Conservation (phyloP, 352 stramenopile genomes). For the Phytophthora megakarya region DNA sequence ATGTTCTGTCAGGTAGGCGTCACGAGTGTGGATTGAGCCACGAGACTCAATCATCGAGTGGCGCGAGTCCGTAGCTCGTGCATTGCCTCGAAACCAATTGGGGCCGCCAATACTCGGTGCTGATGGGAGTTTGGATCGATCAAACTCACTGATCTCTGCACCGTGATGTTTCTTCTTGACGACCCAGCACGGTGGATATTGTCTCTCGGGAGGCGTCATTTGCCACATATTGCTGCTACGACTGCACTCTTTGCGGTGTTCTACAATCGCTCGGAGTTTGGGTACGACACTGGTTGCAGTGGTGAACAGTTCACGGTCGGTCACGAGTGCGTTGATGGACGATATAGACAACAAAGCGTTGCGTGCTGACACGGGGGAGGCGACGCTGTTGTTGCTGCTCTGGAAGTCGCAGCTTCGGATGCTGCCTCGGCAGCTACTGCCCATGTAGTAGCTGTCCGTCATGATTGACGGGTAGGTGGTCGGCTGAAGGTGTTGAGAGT, state of each 20-base stretch:
- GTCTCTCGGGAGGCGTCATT: slow-evolving; percentile 3
- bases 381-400: slow-evolving; percentile 38
- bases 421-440: slow-evolving; percentile 38
- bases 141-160: slow-evolving; percentile 56
- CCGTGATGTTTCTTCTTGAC: slow-evolving; percentile 50
- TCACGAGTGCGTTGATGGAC: slow-evolving; percentile 41
- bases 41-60: slow-evolving; percentile 41
- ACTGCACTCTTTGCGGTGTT: slow-evolving; percentile 22
- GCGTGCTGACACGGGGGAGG: slow-evolving; percentile 33
- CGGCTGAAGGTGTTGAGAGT: slow-evolving; percentile 1
- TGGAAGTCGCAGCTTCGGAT: slow-evolving; percentile 43
- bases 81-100: slow-evolving; percentile 20
- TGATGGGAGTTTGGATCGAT: slow-evolving; percentile 38
- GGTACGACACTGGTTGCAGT: slow-evolving; percentile 38
- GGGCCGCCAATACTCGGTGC: slow-evolving; percentile 8
- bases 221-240: slow-evolving; percentile 22
- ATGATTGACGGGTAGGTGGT: slow-evolving; percentile 15
- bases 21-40: slow-evolving; percentile 21
- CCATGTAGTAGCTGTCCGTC: slow-evolving; percentile 40
- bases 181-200: slow-evolving; percentile 37
- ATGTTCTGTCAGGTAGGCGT: slow-evolving; percentile 21
- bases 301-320: slow-evolving; percentile 43
- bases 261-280: slow-evolving; percentile 42
- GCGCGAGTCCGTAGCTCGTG: slow-evolving; percentile 10
- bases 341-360: slow-evolving; percentile 33